Evolutionary conservation across 208 protist species (phyloP).

Genomic region (Crithidia fasciculata): DNA sequence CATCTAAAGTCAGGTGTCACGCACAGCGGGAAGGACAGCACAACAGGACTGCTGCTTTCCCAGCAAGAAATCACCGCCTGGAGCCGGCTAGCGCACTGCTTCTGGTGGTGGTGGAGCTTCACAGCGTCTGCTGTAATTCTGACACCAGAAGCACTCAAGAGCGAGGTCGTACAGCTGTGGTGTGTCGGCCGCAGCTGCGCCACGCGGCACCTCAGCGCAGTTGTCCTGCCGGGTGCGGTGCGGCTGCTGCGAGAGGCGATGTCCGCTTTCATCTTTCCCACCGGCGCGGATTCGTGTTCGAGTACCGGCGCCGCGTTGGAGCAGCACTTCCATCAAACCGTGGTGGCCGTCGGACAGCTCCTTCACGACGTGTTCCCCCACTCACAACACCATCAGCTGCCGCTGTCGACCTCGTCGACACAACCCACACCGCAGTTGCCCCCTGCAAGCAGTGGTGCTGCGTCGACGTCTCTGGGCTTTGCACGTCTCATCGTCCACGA

Average conservation of each 20-base stretch:
- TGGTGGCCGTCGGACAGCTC: not conserved
- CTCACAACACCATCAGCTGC: no score
- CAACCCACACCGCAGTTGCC: not conserved
- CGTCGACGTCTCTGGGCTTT: constrained; percentile 4
- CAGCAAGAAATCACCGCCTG: not conserved
- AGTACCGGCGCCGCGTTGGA: no score
- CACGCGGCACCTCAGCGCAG: constrained; percentile 1
- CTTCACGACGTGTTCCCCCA: not conserved
- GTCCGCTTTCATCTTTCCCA: not conserved
- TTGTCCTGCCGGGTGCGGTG: not conserved
- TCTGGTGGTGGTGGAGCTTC: constrained; percentile 34
- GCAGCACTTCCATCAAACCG: no score
- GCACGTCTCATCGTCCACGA: constrained; percentile 18
- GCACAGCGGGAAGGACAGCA: no score
- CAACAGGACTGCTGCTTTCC: no score
- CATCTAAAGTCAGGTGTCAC: no score
- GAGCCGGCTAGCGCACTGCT: constrained; percentile 3
- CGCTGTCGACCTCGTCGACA: not conserved
- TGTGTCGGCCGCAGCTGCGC: constrained; percentile 7
- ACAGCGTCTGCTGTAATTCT: not conserved
- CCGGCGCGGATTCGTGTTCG: no score
- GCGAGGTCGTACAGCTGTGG: constrained; percentile 6
- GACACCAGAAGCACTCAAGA: no score
- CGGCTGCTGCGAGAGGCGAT: not conserved
- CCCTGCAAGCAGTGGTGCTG: not conserved